Evolutionary conservation across 768 basidiomycete genomes (phyloP).

Genomic region (Leccinum obscurum): DNA sequence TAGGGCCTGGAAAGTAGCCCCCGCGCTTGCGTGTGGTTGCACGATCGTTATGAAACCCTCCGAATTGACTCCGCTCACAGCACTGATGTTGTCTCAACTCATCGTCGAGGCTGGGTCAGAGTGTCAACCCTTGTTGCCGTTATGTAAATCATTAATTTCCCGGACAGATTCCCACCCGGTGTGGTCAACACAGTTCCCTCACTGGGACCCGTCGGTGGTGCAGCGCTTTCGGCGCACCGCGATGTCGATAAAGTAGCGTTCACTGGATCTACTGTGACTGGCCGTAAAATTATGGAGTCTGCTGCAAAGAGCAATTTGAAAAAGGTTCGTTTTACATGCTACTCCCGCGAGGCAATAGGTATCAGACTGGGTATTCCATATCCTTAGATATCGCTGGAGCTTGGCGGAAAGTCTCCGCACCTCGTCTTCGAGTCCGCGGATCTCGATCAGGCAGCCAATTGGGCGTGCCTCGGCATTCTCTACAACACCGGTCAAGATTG

Average conservation of each 20-base stretch:
- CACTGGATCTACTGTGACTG: constrained; percentile 89
- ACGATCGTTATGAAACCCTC: constrained; percentile 96
- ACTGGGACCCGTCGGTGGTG: constrained; percentile 78
- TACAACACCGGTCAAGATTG: constrained; percentile 95
- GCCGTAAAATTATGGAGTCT: constrained; percentile 87
- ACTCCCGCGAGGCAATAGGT: constrained; percentile 26
- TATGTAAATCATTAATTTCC: constrained; percentile 17
- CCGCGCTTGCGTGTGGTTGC: constrained; percentile 88
- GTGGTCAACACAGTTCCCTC: constrained; percentile 90
- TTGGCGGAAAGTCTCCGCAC: constrained; percentile 91
- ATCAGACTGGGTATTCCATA: constrained; percentile 10
- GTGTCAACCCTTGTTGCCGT: constrained; percentile 7
- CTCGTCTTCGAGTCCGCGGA: constrained; percentile 91
- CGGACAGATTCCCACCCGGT: constrained; percentile 81
- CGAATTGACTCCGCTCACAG: constrained; percentile 82
- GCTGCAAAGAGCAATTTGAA: constrained; percentile 94
- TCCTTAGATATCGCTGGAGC: constrained; percentile 78
- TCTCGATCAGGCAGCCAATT: constrained; percentile 80
- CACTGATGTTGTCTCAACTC: constrained; percentile 79
- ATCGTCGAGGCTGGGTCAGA: constrained; percentile 79
- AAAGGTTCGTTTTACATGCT: constrained; percentile 54
- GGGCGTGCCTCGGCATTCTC: constrained; percentile 83
- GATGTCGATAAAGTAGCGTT: constrained; percentile 96
- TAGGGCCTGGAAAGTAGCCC: constrained; percentile 91
- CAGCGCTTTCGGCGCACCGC: constrained; percentile 76